Evolutionary conservation across 202 grass and related monocot species (phyloP), one percentile per base, ranked within the genome.

Genomic region (Musa balbisiana): DNA sequence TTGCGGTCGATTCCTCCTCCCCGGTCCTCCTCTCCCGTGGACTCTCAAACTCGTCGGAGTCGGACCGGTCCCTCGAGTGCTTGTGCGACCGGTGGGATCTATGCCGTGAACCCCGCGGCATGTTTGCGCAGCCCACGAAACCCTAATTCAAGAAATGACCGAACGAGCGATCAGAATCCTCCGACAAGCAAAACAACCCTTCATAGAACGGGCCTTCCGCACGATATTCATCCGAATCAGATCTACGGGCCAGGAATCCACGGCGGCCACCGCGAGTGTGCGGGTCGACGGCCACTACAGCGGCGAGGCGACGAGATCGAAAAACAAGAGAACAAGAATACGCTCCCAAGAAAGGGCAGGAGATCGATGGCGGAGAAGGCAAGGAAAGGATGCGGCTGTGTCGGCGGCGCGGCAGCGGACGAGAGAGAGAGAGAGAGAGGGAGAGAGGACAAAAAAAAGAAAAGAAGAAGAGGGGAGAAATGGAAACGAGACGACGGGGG

Each of bases 71-170:
- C 63, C 67, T 81, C 53, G 87, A 91, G 62, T 86, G 83, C 95
- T 85, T 88, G 80, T 89, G 91, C 43, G 95, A 99, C 6, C 91
- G 85, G 80, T 99, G 95, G 20, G 95, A 99, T 77, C 83, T 83
- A 83, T 99, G 91, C 67, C 95, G 88, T 73, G 95, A 92, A 52
- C 75, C 90, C 78, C 95, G 89, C 64, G 91, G 85, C 95, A 99
- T 99, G 76, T 58, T 82, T 52, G 14, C 53, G 52, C 78, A 68
- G 43, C 24, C 15, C 62, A 50, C 67, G 58, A 81, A 92, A 85
- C 85, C 87, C 87, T 87, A 86, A 67, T 60, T 66, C n/a, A 23
- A 52, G 76, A 77, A 65, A 60, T 62, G 17, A n/a, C 78, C 23
- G 60, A 78, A 71, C 51, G 20, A 64, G 55, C 16, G 27, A 67